These are phyloP conservation scores for Clavaria fumosa DNA, from an alignment of 768 basidiomycete genomes.

Conservation along the genomic window DNA sequence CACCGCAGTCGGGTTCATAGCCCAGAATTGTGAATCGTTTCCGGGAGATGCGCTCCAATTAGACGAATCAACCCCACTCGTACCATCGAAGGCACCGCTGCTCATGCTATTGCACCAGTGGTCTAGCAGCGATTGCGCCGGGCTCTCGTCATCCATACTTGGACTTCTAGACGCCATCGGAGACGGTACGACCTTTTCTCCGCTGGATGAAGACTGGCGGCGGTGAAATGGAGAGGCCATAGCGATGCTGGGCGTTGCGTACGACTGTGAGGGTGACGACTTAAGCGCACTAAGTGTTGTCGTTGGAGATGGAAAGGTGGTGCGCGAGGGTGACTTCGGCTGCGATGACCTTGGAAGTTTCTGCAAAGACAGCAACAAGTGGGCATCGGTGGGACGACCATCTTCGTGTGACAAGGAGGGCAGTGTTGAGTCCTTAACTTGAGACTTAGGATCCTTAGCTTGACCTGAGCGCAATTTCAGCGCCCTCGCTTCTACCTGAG, in stretches of 20 bases:
- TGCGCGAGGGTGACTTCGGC: constrained; percentile 12
- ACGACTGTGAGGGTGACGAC: too few relatives aligned
- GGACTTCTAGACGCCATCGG: constrained; percentile 59
- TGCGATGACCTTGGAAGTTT: constrained; percentile 19
- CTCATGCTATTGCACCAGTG: constrained; percentile 78
- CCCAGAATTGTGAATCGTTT: constrained; percentile 46
- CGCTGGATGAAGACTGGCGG: constrained; percentile 30
- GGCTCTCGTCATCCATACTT: constrained; percentile 54
- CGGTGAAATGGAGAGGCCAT: constrained; percentile 47
- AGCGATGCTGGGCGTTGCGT: constrained; percentile 15
- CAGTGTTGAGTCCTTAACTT: not conserved
- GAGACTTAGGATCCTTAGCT: not conserved
- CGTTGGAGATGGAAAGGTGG: constrained; percentile 16
- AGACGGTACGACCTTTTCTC: constrained; percentile 34
- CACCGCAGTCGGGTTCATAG: constrained; percentile 27
- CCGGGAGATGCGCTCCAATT: constrained; percentile 48
- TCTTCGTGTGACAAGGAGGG: constrained; percentile 9
- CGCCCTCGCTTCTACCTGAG: constrained; percentile 32
- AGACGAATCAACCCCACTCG: constrained; percentile 28
- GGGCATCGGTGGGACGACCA: constrained; percentile 26
- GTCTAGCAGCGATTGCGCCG: constrained; percentile 66
- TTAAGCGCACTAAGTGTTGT: too few relatives aligned
- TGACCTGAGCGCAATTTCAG: too few relatives aligned
- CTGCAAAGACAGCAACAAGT: constrained; percentile 34
- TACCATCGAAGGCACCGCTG: constrained; percentile 37